phyloP scores from a whole-genome alignment of 306 rosid species.

The Corylus heterophylla region DNA sequence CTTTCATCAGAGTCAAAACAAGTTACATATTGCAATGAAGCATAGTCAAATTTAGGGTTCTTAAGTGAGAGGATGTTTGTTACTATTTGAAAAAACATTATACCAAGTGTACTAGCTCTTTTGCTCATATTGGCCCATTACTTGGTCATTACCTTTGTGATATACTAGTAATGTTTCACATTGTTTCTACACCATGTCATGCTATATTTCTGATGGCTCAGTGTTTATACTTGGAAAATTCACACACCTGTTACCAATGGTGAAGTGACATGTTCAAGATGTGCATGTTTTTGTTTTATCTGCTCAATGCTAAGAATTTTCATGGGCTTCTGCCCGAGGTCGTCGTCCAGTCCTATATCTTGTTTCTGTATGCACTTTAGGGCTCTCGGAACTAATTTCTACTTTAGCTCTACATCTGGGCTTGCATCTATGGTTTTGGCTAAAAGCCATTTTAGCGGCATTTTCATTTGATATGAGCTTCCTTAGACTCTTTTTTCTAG shows the following conservation, averaged over 20 bases:
- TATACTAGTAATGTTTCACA: not conserved
- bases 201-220: not conserved
- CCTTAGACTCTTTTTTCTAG: not conserved
- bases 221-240: not conserved
- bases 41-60: not conserved
- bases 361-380: not conserved
- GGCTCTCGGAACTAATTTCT: not conserved
- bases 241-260: not conserved
- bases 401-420: not conserved
- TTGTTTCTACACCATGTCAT: not conserved
- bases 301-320: not conserved
- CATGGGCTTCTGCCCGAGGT: not conserved
- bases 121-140: not conserved
- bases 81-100: not conserved
- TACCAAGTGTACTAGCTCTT: not conserved
- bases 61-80: not conserved
- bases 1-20: not conserved
- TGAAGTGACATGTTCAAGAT: not conserved
- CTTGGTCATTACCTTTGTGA: not conserved
- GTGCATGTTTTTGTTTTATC: not conserved
- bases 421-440: not conserved
- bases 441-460: not conserved
- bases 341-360: not conserved
- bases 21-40: not conserved
- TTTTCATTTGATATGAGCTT: not conserved